These are phyloP conservation scores for Talaromyces sp. DNA, from an alignment of 2,329 filamentous ascomycete species.

Conservation along the genomic window DNA sequence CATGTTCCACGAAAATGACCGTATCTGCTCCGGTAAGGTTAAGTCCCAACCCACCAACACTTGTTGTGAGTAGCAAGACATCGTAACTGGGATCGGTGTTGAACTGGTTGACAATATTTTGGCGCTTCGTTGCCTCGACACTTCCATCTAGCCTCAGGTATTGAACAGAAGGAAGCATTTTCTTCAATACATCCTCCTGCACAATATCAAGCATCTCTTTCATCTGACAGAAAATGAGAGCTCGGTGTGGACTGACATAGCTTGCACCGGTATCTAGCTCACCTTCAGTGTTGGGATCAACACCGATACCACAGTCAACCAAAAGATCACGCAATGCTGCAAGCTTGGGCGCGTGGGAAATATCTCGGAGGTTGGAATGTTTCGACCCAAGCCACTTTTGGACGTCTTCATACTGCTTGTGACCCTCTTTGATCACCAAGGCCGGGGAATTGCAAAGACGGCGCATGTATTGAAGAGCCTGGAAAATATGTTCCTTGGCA, in stretches of 20 bases:
- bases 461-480: constrained; percentile 98
- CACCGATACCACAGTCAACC: constrained; percentile 97
- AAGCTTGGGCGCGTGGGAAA: constrained; percentile 86
- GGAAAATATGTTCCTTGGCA: constrained; percentile 97
- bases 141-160: constrained; percentile 90
- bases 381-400: constrained; percentile 74
- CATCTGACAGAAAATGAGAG: constrained; percentile 98
- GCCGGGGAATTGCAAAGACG: constrained; percentile 98
- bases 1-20: constrained; percentile 98
- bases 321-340: constrained; percentile 83
- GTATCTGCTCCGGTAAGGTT: constrained; percentile 97
- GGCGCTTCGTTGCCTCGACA: constrained; percentile 87
- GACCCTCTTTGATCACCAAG: constrained; percentile 89
- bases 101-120: constrained; percentile 98
- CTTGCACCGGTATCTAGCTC: constrained; percentile 59
- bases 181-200: constrained; percentile 84
- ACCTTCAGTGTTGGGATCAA: constrained; percentile 55
- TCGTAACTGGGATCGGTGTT: constrained; percentile 97
- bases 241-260: constrained; percentile 92
- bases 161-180: constrained; percentile 86
- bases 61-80: constrained; percentile 87
- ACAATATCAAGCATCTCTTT: constrained; percentile 99
- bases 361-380: constrained; percentile 77
- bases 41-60: constrained; percentile 87
- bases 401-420: constrained; percentile 84